A percentile compares a stretch with the other conserved stretches of the same genome.
Conservation (phyloP, 1,284 basidiomycete genomes). For the Melanopsichium pennsylvanicum region DNA sequence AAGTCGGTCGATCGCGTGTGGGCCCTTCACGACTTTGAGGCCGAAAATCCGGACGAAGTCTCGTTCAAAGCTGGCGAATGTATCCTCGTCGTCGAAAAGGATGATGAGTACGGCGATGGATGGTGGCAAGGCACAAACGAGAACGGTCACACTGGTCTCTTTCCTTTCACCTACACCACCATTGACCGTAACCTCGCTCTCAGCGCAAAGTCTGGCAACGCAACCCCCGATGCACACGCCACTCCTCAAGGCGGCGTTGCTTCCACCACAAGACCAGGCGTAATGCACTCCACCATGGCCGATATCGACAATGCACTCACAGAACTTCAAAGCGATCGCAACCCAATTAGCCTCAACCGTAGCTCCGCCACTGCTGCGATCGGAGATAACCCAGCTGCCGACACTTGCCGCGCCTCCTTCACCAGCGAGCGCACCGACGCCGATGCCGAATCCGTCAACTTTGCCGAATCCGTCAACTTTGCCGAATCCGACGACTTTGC, state of each 20-base stretch:
- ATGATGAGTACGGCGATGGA: conserved; percentile 93
- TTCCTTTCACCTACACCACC: conserved; percentile 86
- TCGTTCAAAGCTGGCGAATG: conserved; percentile 83
- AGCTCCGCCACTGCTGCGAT: conserved; percentile 3
- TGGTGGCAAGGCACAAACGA: conserved; percentile 97
- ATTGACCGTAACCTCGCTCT: conserved; percentile 52
- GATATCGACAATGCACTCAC: conserved; percentile 64
- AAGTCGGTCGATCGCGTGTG: conserved; percentile 58
- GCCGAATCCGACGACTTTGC: conserved; percentile 51
- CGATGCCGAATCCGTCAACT: conserved; percentile 35
- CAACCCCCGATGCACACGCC: conserved; percentile 27
- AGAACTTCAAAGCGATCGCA: conserved; percentile 49
- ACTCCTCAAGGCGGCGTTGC: conserved; percentile 24
- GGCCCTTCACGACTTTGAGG: conserved; percentile 83
- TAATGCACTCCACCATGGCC: conserved; percentile 64
- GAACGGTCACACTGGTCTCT: conserved; percentile 83
- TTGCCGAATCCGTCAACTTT: conserved; percentile 49
- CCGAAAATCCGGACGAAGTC: conserved; percentile 94
- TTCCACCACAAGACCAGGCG: conserved; percentile 32
- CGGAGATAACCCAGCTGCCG: conserved; percentile 13
- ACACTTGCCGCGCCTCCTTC: conserved; percentile 39
- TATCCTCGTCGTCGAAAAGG: conserved; percentile 89
- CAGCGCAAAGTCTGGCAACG: conserved; percentile 30
- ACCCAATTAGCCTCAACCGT: conserved; percentile 12
- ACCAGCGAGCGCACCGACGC: conserved; percentile 50